phyloP scores from a whole-genome alignment of 768 basidiomycete species.

The Tulasnella sp. region DNA sequence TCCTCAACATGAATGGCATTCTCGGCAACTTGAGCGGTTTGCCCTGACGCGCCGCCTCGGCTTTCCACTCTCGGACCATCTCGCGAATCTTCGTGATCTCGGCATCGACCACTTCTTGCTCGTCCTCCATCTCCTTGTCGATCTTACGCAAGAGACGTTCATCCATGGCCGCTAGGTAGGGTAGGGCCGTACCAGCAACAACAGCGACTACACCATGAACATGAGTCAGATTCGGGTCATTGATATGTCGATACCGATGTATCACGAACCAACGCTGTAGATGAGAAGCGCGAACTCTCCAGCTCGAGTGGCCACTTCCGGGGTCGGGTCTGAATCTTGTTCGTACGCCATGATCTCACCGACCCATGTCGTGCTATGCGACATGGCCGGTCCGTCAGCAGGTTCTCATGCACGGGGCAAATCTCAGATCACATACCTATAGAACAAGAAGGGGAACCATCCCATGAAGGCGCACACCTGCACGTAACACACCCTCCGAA shows the following conservation, averaged over 20 bases:
- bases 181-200: constrained; percentile 66
- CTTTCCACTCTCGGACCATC: constrained; percentile 71
- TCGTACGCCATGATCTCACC: constrained; percentile 90
- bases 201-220: constrained; percentile 58
- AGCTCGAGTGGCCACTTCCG: constrained; percentile 70
- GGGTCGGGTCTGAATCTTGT: constrained; percentile 58
- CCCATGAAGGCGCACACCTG: constrained; percentile 96
- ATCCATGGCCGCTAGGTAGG: constrained; percentile 73
- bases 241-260: neutral
- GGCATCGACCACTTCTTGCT: constrained; percentile 62
- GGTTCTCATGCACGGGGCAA: too few species aligned
- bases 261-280: constrained; percentile 68
- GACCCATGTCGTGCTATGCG: constrained; percentile 75
- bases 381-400: neutral
- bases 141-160: constrained; percentile 58
- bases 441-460: constrained; percentile 96
- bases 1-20: constrained; percentile 83
- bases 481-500: constrained; percentile 83
- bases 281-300: constrained; percentile 85
- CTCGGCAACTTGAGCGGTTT: constrained; percentile 67
- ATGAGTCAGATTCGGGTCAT: neutral
- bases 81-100: constrained; percentile 60
- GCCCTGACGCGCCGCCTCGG: constrained; percentile 68
- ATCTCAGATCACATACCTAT: constrained; percentile 53
- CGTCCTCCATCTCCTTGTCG: constrained; percentile 32